Evolutionary conservation across 257 asterid species (phyloP), one percentile per base, ranked within the genome.

Genomic region (Solanum tarijense): DNA sequence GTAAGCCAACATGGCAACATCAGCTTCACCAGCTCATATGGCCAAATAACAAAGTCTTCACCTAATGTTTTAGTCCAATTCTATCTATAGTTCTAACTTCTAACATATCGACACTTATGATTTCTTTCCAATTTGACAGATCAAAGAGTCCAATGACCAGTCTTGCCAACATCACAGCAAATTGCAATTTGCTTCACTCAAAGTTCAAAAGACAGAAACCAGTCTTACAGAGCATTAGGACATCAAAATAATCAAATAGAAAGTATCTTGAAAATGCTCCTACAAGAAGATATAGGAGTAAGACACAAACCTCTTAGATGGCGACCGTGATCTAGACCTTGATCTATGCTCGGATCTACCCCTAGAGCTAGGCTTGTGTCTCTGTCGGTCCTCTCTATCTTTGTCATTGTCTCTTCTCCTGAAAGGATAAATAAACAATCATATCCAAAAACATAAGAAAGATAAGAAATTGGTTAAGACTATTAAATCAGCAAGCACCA

Each of bases 311-410:
- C 99, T 96, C 91, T 95, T 96, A 39, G 98, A 95, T 88, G 94
- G 95, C 55, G 98, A 94, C 86, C 96, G 98, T 87, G 99, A 95
- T 29, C 96, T 92, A 48, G 98, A 95, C 92, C 95, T 92, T 83
- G 98, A 94, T 88, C 94, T 93, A 86, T 88, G 96, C 87, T 94
- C 96, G 25, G 96, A 92, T 90, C 88, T 93, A 91, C 92, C 92
- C 88, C 88, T 95, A 27, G 98, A 94, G 58, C 90, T 95, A 83
- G 98, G 93, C 90, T 95, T 92, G 72, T 88, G 96, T 43, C 89
- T 88, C 86, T 87, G 98, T 41, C 94, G 92, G 27, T 95, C 98
- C 91, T 96, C 98, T 86, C 93, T 93, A 73, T 93, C 98, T 89
- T 90, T 91, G 83, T 95, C 99, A 78, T 83, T 88, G 87, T 95